These are phyloP conservation scores for Cicer cuneatum DNA, from an alignment of 306 rosid genomes.

Conservation along the genomic window DNA sequence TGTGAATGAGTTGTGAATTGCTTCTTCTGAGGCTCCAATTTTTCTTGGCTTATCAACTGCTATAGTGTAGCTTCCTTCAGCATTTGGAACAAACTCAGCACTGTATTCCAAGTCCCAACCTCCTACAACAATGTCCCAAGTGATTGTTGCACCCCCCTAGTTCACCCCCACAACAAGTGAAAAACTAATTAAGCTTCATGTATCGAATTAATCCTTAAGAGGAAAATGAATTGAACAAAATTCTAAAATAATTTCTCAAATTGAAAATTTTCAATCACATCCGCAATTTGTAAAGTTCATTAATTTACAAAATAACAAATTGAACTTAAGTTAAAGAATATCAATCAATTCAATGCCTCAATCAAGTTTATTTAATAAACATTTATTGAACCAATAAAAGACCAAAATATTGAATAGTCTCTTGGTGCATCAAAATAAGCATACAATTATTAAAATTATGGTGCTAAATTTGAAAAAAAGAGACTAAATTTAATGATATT, in stretches of 20 bases:
- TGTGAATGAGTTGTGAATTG: constrained; percentile 83
- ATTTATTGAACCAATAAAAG: too few species aligned
- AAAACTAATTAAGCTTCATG: constrained; percentile 46
- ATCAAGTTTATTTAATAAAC: too few species aligned
- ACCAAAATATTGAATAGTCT: too few species aligned
- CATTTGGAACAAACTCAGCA: constrained; percentile 82
- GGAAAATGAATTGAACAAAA: too few species aligned
- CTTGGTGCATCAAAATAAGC: too few species aligned
- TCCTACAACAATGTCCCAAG: constrained; percentile 97
- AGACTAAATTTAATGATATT: too few species aligned
- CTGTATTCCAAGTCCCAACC: constrained; percentile 97
- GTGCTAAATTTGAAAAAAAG: too few species aligned
- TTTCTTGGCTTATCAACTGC: constrained; percentile 82
- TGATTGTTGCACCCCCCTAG: constrained; percentile 85
- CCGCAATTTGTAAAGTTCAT: too few species aligned
- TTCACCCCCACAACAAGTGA: constrained; percentile 21
- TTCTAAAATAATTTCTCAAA: background rate
- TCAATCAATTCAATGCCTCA: too few species aligned
- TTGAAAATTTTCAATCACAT: background rate
- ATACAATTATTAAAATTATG: too few species aligned
- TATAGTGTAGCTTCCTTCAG: constrained; percentile 80
- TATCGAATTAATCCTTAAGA: background rate
- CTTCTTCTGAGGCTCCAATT: constrained; percentile 66
- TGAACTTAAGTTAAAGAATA: too few species aligned
- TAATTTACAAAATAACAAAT: too few species aligned